These are phyloP conservation scores for Pichia scutulata DNA, from an alignment of 805 yeast species.

Conservation along the genomic window DNA sequence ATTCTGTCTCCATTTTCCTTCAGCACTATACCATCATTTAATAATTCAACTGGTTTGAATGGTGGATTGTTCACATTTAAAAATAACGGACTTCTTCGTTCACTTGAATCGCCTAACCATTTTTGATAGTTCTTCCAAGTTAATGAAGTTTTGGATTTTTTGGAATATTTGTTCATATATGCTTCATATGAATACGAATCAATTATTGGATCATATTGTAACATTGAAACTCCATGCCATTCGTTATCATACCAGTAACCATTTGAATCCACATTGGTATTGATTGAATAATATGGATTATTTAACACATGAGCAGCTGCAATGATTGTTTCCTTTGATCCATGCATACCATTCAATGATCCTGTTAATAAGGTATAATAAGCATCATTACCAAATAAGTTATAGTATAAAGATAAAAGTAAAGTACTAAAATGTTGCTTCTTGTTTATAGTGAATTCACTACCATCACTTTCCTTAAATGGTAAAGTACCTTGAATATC, in stretches of 20 bases:
- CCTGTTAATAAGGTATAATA: slow-evolving; percentile 31
- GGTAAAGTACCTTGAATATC: slow-evolving; percentile 40
- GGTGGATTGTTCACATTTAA: slow-evolving; percentile 29
- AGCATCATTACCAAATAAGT: slow-evolving; percentile 36
- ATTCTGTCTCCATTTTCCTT: slow-evolving; percentile 28
- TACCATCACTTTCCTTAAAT: slow-evolving; percentile 42
- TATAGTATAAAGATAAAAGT: slow-evolving; percentile 41
- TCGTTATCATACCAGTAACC: slow-evolving; percentile 34
- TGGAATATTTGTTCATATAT: slow-evolving; percentile 17
- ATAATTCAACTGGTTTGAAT: slow-evolving; percentile 26
- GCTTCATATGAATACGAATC: slow-evolving; percentile 28
- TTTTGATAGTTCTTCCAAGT: slow-evolving; percentile 14
- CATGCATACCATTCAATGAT: slow-evolving; percentile 34
- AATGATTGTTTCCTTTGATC: slow-evolving; percentile 45
- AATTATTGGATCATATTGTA: slow-evolving; percentile 43
- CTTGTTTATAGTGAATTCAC: slow-evolving; percentile 42
- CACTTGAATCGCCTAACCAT: slow-evolving; percentile 19
- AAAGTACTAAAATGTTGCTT: slow-evolving; percentile 40
- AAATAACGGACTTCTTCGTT: slow-evolving; percentile 23
- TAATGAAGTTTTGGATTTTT: slow-evolving; percentile 12
- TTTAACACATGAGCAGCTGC: slow-evolving; percentile 41
- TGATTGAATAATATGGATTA: slow-evolving; percentile 39
- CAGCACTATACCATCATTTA: slow-evolving; percentile 20
- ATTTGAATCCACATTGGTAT: slow-evolving; percentile 37
- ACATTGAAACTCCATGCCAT: slow-evolving; percentile 45